Conservation (phyloP, 2,329 filamentous ascomycete species). For the Domatiomyces globalis region DNA sequence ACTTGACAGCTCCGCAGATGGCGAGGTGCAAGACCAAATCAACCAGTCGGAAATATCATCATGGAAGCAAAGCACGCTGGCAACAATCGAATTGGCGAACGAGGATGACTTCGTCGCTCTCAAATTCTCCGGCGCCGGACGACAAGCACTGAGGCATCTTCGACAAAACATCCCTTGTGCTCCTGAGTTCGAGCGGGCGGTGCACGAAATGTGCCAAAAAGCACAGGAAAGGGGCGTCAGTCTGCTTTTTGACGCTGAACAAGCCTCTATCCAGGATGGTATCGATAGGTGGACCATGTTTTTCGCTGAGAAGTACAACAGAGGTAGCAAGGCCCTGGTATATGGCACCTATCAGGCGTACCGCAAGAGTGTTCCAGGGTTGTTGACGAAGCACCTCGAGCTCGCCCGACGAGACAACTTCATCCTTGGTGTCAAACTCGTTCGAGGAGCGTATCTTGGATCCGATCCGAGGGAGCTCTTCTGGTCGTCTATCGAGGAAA, state of each 20-base stretch:
- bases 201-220: conserved; percentile 60
- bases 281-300: conserved; percentile 67
- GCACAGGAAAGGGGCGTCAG: conserved; percentile 55
- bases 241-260: conserved; percentile 76
- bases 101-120: conserved; percentile 50
- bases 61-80: conserved; percentile 62
- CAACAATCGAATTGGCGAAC: conserved; percentile 44
- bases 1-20: conserved; percentile 4
- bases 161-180: conserved; percentile 49
- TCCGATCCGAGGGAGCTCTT: conserved; percentile 57
- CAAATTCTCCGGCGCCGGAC: conserved; percentile 72
- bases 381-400: conserved; percentile 46
- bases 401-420: conserved; percentile 47
- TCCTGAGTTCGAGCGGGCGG: conserved; percentile 50
- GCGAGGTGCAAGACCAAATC: conserved; percentile 6
- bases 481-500: conserved; percentile 57
- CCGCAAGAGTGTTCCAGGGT: conserved; percentile 47
- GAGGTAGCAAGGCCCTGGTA: conserved; percentile 49
- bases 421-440: conserved; percentile 58
- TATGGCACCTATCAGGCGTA: conserved; percentile 74
- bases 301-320: conserved; percentile 68
- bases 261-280: conserved; percentile 60
- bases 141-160: conserved; percentile 54
- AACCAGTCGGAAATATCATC: conserved; percentile 26
- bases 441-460: conserved; percentile 59